phyloP scores from a whole-genome alignment of 345 rosid species.

The Punica granatum region DNA sequence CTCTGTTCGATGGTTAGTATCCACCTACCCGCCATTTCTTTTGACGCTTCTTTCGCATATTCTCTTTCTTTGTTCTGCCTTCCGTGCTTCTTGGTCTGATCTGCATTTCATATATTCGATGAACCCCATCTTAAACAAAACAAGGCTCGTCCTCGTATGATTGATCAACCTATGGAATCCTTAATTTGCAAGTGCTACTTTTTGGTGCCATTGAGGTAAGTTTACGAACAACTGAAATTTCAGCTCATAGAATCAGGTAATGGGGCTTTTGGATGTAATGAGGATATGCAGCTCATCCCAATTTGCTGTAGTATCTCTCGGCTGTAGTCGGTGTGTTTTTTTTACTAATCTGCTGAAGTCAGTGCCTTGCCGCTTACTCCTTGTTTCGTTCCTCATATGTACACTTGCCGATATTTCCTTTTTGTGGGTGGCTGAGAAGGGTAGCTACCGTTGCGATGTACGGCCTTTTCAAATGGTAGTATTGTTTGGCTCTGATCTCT shows the following conservation, averaged over 20 bases:
- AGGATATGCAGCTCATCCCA: neutral
- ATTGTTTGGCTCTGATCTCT: neutral
- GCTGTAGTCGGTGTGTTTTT: neutral
- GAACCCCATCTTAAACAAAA: neutral
- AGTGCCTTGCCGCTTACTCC: neutral
- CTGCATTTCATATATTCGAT: neutral
- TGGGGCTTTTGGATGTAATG: neutral
- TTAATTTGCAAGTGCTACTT: neutral
- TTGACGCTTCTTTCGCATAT: neutral
- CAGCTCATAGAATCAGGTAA: neutral
- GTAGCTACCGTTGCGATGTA: too few relatives aligned
- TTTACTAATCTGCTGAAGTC: too few relatives aligned
- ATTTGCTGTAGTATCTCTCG: neutral
- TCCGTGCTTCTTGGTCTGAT: neutral
- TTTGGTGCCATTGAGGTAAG: neutral
- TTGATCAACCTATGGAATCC: neutral
- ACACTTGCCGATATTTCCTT: too few relatives aligned
- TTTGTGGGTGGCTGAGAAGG: too few relatives aligned
- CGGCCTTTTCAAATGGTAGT: too few relatives aligned
- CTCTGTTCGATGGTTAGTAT: constrained; percentile 17
- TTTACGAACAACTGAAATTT: neutral
- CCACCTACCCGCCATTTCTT: neutral
- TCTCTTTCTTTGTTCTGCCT: neutral
- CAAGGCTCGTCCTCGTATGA: neutral
- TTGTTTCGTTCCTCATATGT: neutral